A percentile compares a stretch with the other conserved stretches of the same genome.
Conservation (phyloP, 208 protist genomes). For the Plasmodiophora brassicae region DNA sequence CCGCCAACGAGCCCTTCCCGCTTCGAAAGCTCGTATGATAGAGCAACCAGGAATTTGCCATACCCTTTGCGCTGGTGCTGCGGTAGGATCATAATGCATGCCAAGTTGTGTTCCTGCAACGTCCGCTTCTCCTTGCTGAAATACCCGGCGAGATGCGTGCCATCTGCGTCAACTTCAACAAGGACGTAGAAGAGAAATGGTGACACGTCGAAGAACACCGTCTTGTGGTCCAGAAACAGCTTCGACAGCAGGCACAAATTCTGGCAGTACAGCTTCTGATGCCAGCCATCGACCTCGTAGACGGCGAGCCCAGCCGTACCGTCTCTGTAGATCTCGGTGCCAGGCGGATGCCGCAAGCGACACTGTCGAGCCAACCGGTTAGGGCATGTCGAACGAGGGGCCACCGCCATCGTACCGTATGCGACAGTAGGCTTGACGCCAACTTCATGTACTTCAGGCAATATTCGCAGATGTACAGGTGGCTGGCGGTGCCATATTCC, state of each 20-base stretch:
- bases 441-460: slow-evolving; percentile 23
- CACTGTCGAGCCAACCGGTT: not conserved
- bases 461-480: slow-evolving; percentile 43
- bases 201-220: slow-evolving; percentile 96
- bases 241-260: slow-evolving; percentile 97
- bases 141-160: slow-evolving; percentile 91
- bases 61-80: slow-evolving; percentile 89
- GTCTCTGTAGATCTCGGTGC: slow-evolving; percentile 77
- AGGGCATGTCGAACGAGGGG: not conserved
- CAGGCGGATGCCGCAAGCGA: slow-evolving; percentile 72
- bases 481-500: not conserved
- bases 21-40: slow-evolving; percentile 94
- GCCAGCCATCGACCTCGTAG: slow-evolving; percentile 76
- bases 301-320: slow-evolving; percentile 72
- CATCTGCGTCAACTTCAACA: slow-evolving; percentile 77
- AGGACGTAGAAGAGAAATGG: slow-evolving; percentile 98
- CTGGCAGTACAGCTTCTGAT: slow-evolving; percentile 62
- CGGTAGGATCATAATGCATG: slow-evolving; percentile 97
- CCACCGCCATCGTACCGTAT: not conserved
- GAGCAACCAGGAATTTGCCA: slow-evolving; percentile 93
- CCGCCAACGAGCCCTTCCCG: slow-evolving; percentile 85
- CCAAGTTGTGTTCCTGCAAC: slow-evolving; percentile 40
- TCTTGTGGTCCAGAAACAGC: slow-evolving; percentile 99
- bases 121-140: slow-evolving; percentile 81
- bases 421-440: not conserved